Base-by-base conservation (phyloP, 345 rosid genomes). In the Excoecaria cochinchinensis region DNA sequence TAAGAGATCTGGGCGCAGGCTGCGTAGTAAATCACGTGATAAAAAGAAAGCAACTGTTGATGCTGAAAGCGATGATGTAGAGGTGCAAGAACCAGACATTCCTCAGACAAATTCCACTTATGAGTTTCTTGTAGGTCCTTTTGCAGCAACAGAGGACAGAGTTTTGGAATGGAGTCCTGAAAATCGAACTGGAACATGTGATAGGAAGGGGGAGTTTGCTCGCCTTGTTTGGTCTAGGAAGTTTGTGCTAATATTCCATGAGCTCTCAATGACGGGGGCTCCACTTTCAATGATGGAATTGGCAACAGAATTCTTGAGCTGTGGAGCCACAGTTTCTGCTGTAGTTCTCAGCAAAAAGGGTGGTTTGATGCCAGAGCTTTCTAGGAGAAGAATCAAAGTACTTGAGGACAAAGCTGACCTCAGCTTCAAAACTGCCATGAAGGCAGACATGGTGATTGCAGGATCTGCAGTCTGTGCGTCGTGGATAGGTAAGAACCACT, bases 201-300 rank as follows among this genome's bases (percentile, higher is more conserved):
- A 95, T 77, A 85, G 99, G 85, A 92, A 92, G 81, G 92, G 93
- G 64, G 86, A 88, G 68, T 95, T 95, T 81, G 90, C 95, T 46
- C 91, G 95, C 66, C 94, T 95, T 85, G 97, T 92, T 70, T 95
- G 99, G 97, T 95, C 99, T 9, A 90, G 99, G 85, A 92, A 91
- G 74, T 95, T 95, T 77, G 87, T 95, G 39, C 78, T 95, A 78
- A 76, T 95, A 79, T 95, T 95, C 81, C 99, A 95, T 77, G 99
- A 95, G 76, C 90, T 95, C n/a, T 95, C 99, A 44, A 92, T 92
- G 97, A 95, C 99, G 0, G 99, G 99, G 46, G 99, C 99, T 74
- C 99, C 99, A 16, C 89, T 91, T 66, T 92, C 99, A 57, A 92
- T 95, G 97, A 85, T 95, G 94, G 99, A 95, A 83, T 80, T 95